Evolutionary conservation across 331 rosid species (phyloP), one percentile per base, ranked within the genome.

Genomic region (Telfairia occidentalis): DNA sequence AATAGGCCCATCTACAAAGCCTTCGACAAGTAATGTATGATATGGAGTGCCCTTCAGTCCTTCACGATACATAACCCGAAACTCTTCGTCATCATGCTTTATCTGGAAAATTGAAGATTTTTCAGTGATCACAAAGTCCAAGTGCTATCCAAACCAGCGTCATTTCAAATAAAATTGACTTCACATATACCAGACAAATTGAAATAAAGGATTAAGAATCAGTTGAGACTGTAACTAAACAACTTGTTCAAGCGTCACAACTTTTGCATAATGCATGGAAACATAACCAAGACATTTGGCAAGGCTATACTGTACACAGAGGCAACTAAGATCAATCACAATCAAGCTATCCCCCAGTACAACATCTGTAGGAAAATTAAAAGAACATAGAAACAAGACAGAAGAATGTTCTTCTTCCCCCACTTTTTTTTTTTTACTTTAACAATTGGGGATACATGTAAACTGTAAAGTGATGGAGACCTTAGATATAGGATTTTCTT

Each of bases 21-120:
- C 98, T 85, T 94, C 98, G 64, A 80, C 96, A 54, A 94, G 90
- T 85, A 94, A 82, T 7, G 92, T 82, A 83, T 94, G 97, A 82
- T 79, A 89, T 2, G 98, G 97, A 82, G 89, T 84, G 81, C 97
- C 98, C 79, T 84, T 74, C 19, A 84, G 88, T 65, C 97, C 98
- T 83, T 89, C 96, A 10, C 89, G 89, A 82, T 91, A 94, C 98
- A 94, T 94, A 21, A 94, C 97, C n/a, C 98, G 96, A 42, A 83
- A 91, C 64, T 90, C 96, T 75, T 91, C 98, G n/a, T 77, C 89
- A 18, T 91, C 98, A 24, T 94, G 97, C 83, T 92, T 95, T 73
- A 89, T 79, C 99, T 95, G 95, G 73, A 72, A 81, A 78, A 77
- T 82, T 26, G 80, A 78, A 73, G 66, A 74, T 34, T 63, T 8